phyloP scores from a whole-genome alignment of 768 basidiomycete species.

The Boletus tylopilopsis region DNA sequence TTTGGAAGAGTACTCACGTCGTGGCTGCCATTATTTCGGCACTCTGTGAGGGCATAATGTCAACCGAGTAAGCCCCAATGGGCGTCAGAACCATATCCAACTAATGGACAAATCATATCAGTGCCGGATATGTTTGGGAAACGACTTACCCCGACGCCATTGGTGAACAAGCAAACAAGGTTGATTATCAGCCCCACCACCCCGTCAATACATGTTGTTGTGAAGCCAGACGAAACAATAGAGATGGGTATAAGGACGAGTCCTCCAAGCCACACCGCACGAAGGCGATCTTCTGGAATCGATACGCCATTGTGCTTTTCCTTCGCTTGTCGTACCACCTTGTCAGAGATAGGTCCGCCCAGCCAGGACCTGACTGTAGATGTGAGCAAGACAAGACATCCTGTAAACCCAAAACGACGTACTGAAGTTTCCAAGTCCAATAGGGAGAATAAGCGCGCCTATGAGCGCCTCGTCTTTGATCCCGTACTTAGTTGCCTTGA shows the following conservation, averaged over 20 bases:
- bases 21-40: slow-evolving; percentile 61
- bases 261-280: slow-evolving; percentile 46
- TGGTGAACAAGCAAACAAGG: slow-evolving; percentile 55
- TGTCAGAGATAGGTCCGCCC: slow-evolving; percentile 58
- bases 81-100: slow-evolving; percentile 56
- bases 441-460: slow-evolving; percentile 25
- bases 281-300: slow-evolving; percentile 68
- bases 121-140: neutral
- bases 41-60: slow-evolving; percentile 56
- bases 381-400: neutral
- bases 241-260: slow-evolving; percentile 51
- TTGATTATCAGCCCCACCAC: slow-evolving; percentile 46
- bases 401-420: neutral
- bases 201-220: slow-evolving; percentile 49
- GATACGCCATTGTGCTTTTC: slow-evolving; percentile 49
- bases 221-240: slow-evolving; percentile 44
- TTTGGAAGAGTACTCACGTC: slow-evolving; percentile 35
- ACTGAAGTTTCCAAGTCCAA: slow-evolving; percentile 26
- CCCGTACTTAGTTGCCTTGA: slow-evolving; percentile 45
- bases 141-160: slow-evolving; percentile 58
- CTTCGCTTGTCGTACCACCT: slow-evolving; percentile 45
- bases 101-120: slow-evolving; percentile 28
- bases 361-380: slow-evolving; percentile 54
- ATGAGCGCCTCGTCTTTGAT: slow-evolving; percentile 21
- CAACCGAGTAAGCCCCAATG: slow-evolving; percentile 53